Base-by-base conservation (phyloP, 2,329 filamentous ascomycete species). In the Ophiostoma pallidulum region DNA sequence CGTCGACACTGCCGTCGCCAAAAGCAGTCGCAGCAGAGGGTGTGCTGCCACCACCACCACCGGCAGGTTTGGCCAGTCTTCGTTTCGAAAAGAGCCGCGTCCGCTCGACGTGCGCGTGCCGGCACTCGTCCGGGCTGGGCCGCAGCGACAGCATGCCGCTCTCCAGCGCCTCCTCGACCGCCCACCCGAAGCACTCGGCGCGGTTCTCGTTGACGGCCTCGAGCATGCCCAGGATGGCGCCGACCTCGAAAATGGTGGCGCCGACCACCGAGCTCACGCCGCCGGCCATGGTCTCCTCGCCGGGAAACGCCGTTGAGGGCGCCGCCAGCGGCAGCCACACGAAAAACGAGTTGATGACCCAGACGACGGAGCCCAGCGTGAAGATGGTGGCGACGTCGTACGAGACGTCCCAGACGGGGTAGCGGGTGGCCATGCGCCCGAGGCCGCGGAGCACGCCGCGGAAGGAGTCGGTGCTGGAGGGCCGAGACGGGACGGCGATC, bases 161-260 rank as follows among this genome's bases (percentile, higher is more conserved):
- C 35, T 65, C 65, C 2, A 75, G 35, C 0, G 67, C 68, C 19
- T 68, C 67, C 53, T 82, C 74, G 1, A 85, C 55, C 0, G 80
- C 81, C 80, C 80, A 86, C 4, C 82, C 81, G 58, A 85, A 85
- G 59, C 81, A 86, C 12, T 74, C 77, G 0, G 72, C 65, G 12
- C 73, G 67, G 55, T 83, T 78, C 56, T 80, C 77, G 58, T 86
- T 86, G n/a, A 84, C 68, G 4, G 81, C 81, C 60, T 86, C 82
- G 2, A 83, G 64, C 61, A 85, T 68, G 22, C 85, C 66, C 2
- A 85, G 61, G 1, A 84, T 57, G 31, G 76, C 78, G 0, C 80
- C 81, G 4, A 81, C 46, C 54, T 82, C 78, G 58, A 86, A 85
- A 7, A 85, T 64, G 0, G 78, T 82, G 0, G 80, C 80, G 4